These are phyloP conservation scores for Huiozyma naganishii DNA, from an alignment of 805 yeast genomes.

Conservation along the genomic window DNA sequence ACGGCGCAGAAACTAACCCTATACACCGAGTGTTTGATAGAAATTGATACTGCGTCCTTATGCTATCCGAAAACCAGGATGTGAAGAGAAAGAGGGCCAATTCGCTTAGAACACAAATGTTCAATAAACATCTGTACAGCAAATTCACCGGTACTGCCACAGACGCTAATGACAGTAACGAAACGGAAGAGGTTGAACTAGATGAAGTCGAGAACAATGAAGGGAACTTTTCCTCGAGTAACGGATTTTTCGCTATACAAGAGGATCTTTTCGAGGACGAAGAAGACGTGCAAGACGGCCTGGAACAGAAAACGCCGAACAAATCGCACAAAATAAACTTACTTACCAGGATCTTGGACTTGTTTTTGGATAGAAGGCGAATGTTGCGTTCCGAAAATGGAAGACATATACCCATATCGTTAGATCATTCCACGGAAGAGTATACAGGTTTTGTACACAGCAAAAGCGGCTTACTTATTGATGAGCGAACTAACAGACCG, in stretches of 20 bases:
- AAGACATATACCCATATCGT: slow-evolving; percentile 57
- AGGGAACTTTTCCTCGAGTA: neutral
- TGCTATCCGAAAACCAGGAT: neutral
- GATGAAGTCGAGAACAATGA: slow-evolving; percentile 4
- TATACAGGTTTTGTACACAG: slow-evolving; percentile 11
- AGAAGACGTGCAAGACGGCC: slow-evolving; percentile 1
- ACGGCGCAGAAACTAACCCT: too few species aligned
- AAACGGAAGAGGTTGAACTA: slow-evolving; percentile 2
- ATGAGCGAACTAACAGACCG: slow-evolving; percentile 52
- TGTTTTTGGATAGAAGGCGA: slow-evolving; percentile 36
- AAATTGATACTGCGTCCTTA: too few species aligned
- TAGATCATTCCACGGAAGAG: slow-evolving; percentile 29
- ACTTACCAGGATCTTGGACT: slow-evolving; percentile 10
- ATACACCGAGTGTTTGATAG: too few species aligned
- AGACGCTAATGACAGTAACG: slow-evolving; percentile 2
- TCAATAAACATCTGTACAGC: slow-evolving; percentile 24
- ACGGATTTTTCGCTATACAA: neutral
- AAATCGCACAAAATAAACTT: slow-evolving; percentile 1
- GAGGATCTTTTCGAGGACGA: neutral
- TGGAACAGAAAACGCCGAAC: slow-evolving; percentile 1
- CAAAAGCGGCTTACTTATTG: slow-evolving; percentile 35
- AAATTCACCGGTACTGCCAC: slow-evolving; percentile 9
- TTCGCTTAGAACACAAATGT: slow-evolving; percentile 27
- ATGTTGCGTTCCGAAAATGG: slow-evolving; percentile 55
- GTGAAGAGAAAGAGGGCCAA: slow-evolving; percentile 20